Evolutionary conservation across 228 moss, liverwort and hornwort species (phyloP), one percentile per base, ranked within the genome.

Genomic region (Sphagnum magellanicum): DNA sequence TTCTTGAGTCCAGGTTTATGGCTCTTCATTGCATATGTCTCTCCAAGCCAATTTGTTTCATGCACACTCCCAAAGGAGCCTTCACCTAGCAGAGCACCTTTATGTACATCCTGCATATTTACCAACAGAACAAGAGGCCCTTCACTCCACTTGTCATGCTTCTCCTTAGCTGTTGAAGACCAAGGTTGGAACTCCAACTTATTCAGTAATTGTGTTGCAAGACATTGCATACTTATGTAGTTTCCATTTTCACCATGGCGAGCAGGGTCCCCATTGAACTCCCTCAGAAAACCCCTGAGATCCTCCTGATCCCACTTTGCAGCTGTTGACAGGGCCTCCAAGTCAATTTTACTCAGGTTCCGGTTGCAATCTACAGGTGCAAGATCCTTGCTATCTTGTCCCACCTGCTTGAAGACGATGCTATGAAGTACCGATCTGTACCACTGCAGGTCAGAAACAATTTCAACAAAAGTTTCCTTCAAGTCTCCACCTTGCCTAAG

Each of bases 401-500:
- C 6, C n/a, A 53, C 59, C 13, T 64, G 52, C 6, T 62, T 52
- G 0, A 16, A 16, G 0, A 68, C 32, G 4, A 71, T 68, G 64
- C 63, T 67, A 0, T 6, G 53, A 1, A 78, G 57, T 48, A 78
- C 64, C 52, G 46, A 0, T 0, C 15, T 11, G 16, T 68, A 49
- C 74, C 78, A 78, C 50, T 64, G 5, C 8, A 74, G 12, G 5
- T 60, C 64, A 8, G 67, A 71, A 7, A 78, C 17, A 9, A 74
- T 0, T 46, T 32, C 52, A 52, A 52, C 5, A 53, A 78, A 78
- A 0, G 67, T 67, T 1, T 68, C 57, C 10, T 71, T 74, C 74
- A 78, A 63, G 4, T 71, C 67, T 32, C 32, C 32, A 13, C 68
- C 11, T 74, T 78, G 71, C 60, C 74, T 71, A 47, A 74, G 17